Percentiles rank a stretch among this genome's conserved stretches.
Evolutionary conservation across 495 filamentous ascomycete genomes (phyloP).

Genomic region (Annulohypoxylon nitens): DNA sequence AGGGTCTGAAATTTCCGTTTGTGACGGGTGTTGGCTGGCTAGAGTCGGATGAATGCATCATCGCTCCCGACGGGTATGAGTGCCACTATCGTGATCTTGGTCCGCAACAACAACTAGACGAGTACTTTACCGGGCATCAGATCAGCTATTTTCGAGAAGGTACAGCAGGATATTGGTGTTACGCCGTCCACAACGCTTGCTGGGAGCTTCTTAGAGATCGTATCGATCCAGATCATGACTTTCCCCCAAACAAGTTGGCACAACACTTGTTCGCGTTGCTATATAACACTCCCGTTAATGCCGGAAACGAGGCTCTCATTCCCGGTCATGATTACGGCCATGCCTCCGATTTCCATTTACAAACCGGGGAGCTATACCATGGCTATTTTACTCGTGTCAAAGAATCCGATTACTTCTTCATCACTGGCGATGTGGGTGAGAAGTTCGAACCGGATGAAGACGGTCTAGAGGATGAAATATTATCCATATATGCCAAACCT

Average conservation of each 20-base stretch:
- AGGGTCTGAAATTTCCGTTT: neutral
- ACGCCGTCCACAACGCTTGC: constrained; percentile 29
- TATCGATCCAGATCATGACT: constrained; percentile 14
- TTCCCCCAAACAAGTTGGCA: constrained; percentile 2
- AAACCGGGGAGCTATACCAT: neutral
- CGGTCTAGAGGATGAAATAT: constrained; percentile 15
- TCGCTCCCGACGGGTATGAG: constrained; percentile 18
- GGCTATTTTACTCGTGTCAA: constrained; percentile 10
- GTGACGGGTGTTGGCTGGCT: constrained; percentile 22
- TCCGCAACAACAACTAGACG: constrained; percentile 1
- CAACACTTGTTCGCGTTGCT: constrained; percentile 18
- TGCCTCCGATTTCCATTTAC: constrained; percentile 3
- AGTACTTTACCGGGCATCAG: constrained; percentile 18
- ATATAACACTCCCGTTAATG: constrained; percentile 19
- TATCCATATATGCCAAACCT: neutral
- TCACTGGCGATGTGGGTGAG: constrained; percentile 13
- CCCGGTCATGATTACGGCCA: constrained; percentile 15
- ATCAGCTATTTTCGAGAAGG: constrained; percentile 10
- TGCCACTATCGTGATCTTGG: constrained; percentile 20
- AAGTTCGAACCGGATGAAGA: constrained; percentile 19
- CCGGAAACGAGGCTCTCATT: neutral
- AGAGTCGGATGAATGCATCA: neutral
- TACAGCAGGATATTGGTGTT: constrained; percentile 21
- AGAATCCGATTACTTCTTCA: constrained; percentile 10
- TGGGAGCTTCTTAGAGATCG: constrained; percentile 29